Evolutionary conservation across 2,329 filamentous ascomycete species (phyloP), one percentile per base, ranked within the genome.

Genomic region (Aspergillus caelatus): DNA sequence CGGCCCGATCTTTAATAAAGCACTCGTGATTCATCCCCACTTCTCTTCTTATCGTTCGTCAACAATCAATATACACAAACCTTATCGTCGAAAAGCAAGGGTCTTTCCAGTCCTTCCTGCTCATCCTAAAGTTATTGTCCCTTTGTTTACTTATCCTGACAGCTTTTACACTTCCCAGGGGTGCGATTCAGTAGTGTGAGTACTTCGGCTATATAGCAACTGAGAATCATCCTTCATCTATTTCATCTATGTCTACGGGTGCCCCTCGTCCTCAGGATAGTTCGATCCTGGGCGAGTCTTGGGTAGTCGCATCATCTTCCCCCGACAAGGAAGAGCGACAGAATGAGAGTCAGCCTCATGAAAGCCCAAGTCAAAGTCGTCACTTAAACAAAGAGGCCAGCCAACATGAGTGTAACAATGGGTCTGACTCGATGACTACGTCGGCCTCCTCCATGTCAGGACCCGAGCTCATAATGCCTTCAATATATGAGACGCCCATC

Each of bases 381-480:
- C 67, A 36, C 58, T 23, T 69, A 59, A 41, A 68, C 46, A 12
- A 67, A 60, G 26, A 57, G 12, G 41, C 39, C 61, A 23, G 61
- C 43, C 46, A 50, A 30, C 60, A 59, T 59, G 53, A 62, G 34
- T 54, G 57, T 50, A 64, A 60, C 45, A 61, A 70, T 56, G 62
- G 62, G 32, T 64, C 67, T 8, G 65, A 71, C 32, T 75, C 75
- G 11, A 68, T 70, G 34, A 59, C 64, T 11, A 65, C 67, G 30
- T 69, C 68, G 48, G 67, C 69, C 41, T 76, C 74, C 12, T 74
- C 72, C 7, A 64, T 72, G 52, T 71, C 75, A 14, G 77, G 77
- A 5, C 77, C 77, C 1, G 76, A 79, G 60, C 72, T 79, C 8
- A 75, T 79, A 26, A 79, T 79, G 77, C 77, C 77, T 4, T 78